Conservation (phyloP, 495 filamentous ascomycete species). For the Chaetomium cochliodes region DNA sequence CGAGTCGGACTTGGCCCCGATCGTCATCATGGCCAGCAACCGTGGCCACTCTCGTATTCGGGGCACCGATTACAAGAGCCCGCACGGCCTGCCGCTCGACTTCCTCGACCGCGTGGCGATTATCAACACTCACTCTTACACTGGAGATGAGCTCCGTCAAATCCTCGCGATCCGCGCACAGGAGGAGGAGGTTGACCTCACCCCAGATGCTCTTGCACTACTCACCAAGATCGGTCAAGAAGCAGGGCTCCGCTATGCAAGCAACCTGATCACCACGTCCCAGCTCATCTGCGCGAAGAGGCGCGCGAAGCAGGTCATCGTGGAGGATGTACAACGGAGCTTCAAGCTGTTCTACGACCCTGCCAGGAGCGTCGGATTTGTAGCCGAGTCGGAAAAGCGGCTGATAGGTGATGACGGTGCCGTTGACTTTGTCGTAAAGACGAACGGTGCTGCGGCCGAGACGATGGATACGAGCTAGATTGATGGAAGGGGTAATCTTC, state of each 20-base stretch:
- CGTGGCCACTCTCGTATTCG: conserved; percentile 87
- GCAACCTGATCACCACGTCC: conserved; percentile 93
- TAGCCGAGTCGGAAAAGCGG: conserved; percentile 83
- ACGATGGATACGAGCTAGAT: conserved; percentile 71
- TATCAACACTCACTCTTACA: conserved; percentile 91
- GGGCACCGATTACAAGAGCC: conserved; percentile 86
- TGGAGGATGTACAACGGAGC: conserved; percentile 88
- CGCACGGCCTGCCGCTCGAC: conserved; percentile 91
- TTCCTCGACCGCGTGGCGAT: conserved; percentile 96
- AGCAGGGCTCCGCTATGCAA: conserved; percentile 86
- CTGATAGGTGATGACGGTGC: conserved; percentile 84
- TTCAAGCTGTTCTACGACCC: conserved; percentile 94
- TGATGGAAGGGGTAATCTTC: not conserved
- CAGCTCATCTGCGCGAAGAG: conserved; percentile 77
- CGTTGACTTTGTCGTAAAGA: conserved; percentile 67
- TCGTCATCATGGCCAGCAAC: conserved; percentile 99
- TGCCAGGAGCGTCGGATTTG: conserved; percentile 80
- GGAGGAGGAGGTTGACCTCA: conserved; percentile 92
- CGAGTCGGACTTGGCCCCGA: conserved; percentile 88
- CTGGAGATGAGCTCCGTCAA: conserved; percentile 77
- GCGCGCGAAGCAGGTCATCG: conserved; percentile 70
- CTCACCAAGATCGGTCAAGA: conserved; percentile 95
- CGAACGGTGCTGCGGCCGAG: conserved; percentile 50
- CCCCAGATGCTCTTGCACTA: conserved; percentile 82
- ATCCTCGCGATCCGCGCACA: conserved; percentile 88